Evolutionary conservation across 2,329 filamentous ascomycete species (phyloP), one percentile per base, ranked within the genome.

Genomic region (Colletotrichum liaoningense): DNA sequence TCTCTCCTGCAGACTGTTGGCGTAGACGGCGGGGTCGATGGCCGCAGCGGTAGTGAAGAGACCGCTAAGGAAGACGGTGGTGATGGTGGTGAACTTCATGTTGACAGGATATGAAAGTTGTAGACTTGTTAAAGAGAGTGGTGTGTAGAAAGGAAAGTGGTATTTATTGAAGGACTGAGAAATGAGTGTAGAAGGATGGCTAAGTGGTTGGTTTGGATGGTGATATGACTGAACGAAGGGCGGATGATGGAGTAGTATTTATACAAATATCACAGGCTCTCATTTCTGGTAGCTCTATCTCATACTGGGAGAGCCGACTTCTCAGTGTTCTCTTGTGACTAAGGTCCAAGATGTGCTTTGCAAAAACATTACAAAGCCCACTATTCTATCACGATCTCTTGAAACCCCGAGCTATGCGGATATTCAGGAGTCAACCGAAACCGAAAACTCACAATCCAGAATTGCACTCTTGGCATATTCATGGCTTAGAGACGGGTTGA

Each of bases 31-130:
- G 22, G 58, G 46, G 6, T n/a, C 22, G 24, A 54, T 12, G 2
- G 66, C 66, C 14, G 66, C 30, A 11, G 33, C 19, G 30, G 46
- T 35, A 16, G 58, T 35, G n/a, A 63, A 19, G 46, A 63, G 46
- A n/a, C 30, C 63, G 66, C 46, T 63, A 26, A 68, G 66, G 26
- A 63, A 26, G 14, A 68, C 22, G 30, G 57, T 30, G 16, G 33
- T 68, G 49, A 56, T 63, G 66, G 42, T 33, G 26, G 19, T 63
- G 49, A 63, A 46, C 58, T 68, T 68, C 66, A 68, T 63, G 6
- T 63, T 46, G 42, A 19, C 19, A 19, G 7, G 6, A 46, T 46
- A 7, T 46, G 7, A 8, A 8, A 19, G 16, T 46, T 46, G 42
- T n/a, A 9, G 42, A 46, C 5, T 46, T 46, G 42, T 3, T 19